Evolutionary conservation across 2,329 filamentous ascomycete genomes (phyloP).

Genomic region (Myriosclerotinia curreyana): DNA sequence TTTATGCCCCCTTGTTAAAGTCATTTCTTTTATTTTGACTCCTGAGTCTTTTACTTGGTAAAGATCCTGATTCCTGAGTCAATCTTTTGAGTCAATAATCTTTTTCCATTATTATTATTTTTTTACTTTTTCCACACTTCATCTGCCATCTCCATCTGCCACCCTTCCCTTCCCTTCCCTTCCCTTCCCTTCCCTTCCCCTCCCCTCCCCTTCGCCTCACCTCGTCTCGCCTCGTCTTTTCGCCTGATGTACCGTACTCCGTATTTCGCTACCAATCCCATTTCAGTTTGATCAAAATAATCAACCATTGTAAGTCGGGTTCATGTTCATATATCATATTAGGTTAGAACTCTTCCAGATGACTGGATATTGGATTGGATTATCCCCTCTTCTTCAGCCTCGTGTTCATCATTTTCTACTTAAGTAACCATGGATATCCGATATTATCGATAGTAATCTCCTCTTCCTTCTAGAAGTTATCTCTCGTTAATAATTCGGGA

Average conservation of each 20-base stretch:
- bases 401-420: neutral
- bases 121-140: no score
- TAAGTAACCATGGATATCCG: conserved; percentile 8
- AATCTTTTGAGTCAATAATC: neutral
- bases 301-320: neutral
- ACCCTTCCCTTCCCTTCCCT: no score
- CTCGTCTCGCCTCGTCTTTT: neutral
- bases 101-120: no score
- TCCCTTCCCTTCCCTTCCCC: no score
- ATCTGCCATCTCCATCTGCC: no score
- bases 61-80: no score
- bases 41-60: no score
- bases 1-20: no score
- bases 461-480: conserved; percentile 8
- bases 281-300: no score
- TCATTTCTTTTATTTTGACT: no score
- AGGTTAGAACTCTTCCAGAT: conserved; percentile 1
- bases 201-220: neutral
- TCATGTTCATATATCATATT: neutral
- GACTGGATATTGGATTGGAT: conserved; percentile 9
- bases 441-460: neutral
- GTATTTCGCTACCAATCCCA: conserved; percentile 1
- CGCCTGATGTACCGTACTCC: neutral
- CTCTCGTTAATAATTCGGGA: neutral
- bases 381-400: conserved; percentile 15